Conservation (phyloP, 768 basidiomycete species). For the Mycena kentingensis region DNA sequence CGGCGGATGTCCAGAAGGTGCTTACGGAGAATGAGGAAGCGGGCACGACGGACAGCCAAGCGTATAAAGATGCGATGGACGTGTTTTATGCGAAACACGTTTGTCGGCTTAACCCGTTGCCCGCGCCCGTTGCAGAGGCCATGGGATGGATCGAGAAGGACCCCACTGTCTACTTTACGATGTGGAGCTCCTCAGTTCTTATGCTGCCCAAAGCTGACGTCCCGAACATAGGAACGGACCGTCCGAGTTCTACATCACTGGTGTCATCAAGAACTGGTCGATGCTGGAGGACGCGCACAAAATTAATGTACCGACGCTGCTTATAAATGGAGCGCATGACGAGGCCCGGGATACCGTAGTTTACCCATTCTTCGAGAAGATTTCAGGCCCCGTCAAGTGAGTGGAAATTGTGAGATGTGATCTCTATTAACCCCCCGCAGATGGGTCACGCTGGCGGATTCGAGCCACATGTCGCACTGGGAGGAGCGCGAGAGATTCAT, state of each 20-base stretch:
- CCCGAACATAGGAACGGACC: constrained; percentile 20
- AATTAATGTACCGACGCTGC: constrained; percentile 34
- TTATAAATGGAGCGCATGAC: constrained; percentile 40
- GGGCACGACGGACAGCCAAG: constrained; percentile 42
- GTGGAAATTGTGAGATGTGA: neutral
- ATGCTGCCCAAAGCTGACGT: neutral
- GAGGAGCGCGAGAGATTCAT: constrained; percentile 38
- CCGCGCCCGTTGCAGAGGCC: constrained; percentile 35
- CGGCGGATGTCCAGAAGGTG: constrained; percentile 40
- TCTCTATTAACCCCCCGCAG: constrained; percentile 26
- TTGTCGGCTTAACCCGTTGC: constrained; percentile 49
- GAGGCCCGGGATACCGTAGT: constrained; percentile 34
- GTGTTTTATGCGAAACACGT: constrained; percentile 45
- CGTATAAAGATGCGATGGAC: constrained; percentile 46
- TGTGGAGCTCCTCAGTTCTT: neutral
- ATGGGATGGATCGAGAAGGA: constrained; percentile 1
- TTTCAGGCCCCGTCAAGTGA: constrained; percentile 18
- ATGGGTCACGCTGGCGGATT: constrained; percentile 40
- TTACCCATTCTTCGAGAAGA: constrained; percentile 33
- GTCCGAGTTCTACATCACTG: constrained; percentile 39
- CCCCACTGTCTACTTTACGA: neutral
- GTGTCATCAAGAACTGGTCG: constrained; percentile 47
- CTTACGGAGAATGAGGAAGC: constrained; percentile 49
- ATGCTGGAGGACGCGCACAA: constrained; percentile 40
- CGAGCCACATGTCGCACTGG: constrained; percentile 35